A percentile compares a stretch with the other conserved stretches of the same genome.
Evolutionary conservation across 2,329 filamentous ascomycete species (phyloP).

Genomic region (Xylariaceae sp.): DNA sequence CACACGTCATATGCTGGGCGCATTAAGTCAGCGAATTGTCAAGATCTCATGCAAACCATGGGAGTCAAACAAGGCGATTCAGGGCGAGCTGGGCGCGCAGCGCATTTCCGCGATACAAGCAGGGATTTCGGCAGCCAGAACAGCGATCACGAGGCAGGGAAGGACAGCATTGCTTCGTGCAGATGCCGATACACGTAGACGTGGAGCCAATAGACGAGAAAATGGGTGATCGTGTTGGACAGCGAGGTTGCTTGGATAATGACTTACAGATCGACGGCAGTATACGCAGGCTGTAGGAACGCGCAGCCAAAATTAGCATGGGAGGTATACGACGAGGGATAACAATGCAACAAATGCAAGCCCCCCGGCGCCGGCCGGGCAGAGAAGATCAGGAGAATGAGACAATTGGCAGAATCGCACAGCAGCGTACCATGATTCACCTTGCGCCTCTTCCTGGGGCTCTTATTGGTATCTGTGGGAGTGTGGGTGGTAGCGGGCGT

Average conservation of each 20-base stretch:
- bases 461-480: slow-evolving; percentile 42
- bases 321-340: slow-evolving; percentile 20
- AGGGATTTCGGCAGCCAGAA: slow-evolving; percentile 14
- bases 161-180: slow-evolving; percentile 17
- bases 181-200: slow-evolving; percentile 27
- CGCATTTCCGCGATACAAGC: slow-evolving; percentile 15
- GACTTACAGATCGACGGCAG: slow-evolving; percentile 85
- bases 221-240: slow-evolving; percentile 26
- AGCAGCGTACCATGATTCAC: slow-evolving; percentile 79
- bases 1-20: slow-evolving; percentile 84
- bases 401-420: slow-evolving; percentile 26
- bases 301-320: slow-evolving; percentile 40
- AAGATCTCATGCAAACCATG: slow-evolving; percentile 28
- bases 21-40: slow-evolving; percentile 45
- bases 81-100: not conserved
- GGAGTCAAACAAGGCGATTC: slow-evolving; percentile 21
- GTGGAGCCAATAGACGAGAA: slow-evolving; percentile 32
- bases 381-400: slow-evolving; percentile 13
- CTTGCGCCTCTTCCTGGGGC: slow-evolving; percentile 82
- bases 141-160: slow-evolving; percentile 21
- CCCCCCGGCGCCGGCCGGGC: slow-evolving; percentile 6
- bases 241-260: slow-evolving; percentile 25
- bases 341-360: slow-evolving; percentile 25
- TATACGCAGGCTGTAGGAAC: slow-evolving; percentile 75
- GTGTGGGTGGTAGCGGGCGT: slow-evolving; percentile 30